phyloP scores from a whole-genome alignment of 2,329 filamentous ascomycete species.

The Epichloe sp. region DNA sequence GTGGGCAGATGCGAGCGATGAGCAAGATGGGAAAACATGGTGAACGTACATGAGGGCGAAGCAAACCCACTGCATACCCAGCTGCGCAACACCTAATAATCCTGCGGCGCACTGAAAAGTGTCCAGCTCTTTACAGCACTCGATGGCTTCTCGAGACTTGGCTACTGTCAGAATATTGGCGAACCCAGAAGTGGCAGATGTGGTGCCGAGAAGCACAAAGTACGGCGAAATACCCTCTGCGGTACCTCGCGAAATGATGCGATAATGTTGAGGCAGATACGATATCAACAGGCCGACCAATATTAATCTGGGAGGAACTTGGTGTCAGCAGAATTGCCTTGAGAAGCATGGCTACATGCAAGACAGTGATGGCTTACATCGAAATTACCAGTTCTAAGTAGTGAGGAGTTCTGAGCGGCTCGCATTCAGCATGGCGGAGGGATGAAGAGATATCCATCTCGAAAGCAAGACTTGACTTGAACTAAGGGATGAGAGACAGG shows the following conservation, averaged over 20 bases:
- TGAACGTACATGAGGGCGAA: slow-evolving; percentile 77
- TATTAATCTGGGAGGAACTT: slow-evolving; percentile 42
- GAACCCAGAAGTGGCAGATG: slow-evolving; percentile 77
- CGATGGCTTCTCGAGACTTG: slow-evolving; percentile 69
- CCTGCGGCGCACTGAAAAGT: slow-evolving; percentile 75
- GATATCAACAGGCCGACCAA: slow-evolving; percentile 80
- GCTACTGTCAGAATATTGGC: slow-evolving; percentile 85
- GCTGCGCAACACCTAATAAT: slow-evolving; percentile 77
- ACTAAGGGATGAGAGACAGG: not conserved
- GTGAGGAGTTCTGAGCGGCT: slow-evolving; percentile 37
- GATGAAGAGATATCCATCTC: not conserved
- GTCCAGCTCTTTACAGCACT: slow-evolving; percentile 72
- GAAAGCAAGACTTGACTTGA: not conserved
- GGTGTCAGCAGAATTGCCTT: not conserved
- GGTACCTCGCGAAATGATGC: slow-evolving; percentile 73
- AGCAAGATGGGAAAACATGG: not conserved
- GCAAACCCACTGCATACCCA: slow-evolving; percentile 83
- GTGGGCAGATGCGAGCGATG: not conserved
- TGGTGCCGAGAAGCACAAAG: slow-evolving; percentile 87
- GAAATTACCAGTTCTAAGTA: slow-evolving; percentile 43
- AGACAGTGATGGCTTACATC: slow-evolving; percentile 27
- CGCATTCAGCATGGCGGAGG: slow-evolving; percentile 22
- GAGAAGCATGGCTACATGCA: not conserved
- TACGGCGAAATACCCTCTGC: slow-evolving; percentile 93
- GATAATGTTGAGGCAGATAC: slow-evolving; percentile 87